These are phyloP conservation scores for Forsythia viridissima DNA, from an alignment of 257 asterid genomes.

Conservation along the genomic window DNA sequence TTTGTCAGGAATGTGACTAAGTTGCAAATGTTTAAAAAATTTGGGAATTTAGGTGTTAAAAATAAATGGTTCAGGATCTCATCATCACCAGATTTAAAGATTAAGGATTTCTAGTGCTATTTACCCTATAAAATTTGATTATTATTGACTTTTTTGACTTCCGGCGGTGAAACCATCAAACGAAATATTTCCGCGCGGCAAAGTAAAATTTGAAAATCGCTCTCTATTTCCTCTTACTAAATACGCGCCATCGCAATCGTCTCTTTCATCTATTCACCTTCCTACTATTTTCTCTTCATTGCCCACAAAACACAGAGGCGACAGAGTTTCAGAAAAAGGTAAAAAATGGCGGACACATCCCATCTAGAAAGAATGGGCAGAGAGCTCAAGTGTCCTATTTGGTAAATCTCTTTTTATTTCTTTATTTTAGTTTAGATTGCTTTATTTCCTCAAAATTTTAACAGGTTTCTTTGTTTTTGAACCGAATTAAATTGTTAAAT, in stretches of 20 bases:
- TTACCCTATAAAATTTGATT: no score
- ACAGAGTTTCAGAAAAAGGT: neutral
- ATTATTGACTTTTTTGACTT: neutral
- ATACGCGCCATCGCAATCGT: neutral
- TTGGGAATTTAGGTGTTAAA: no score
- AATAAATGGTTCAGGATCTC: no score
- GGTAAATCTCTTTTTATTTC: conserved; percentile 42
- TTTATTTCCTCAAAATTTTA: neutral
- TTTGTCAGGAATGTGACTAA: no score
- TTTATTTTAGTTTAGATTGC: neutral
- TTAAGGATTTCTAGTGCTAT: no score
- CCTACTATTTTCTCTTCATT: neutral
- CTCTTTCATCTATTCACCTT: neutral
- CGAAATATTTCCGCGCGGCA: conserved; percentile 29
- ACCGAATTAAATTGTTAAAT: neutral
- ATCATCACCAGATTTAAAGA: no score
- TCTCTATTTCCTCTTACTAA: neutral
- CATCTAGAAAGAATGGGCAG: conserved; percentile 93
- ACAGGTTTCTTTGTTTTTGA: neutral
- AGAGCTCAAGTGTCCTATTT: conserved; percentile 98
- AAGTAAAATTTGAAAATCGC: neutral
- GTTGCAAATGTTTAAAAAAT: no score
- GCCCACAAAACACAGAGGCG: neutral
- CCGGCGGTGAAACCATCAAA: conserved; percentile 21
- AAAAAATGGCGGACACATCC: conserved; percentile 64